These are phyloP conservation scores for Cymbopogon flexuosus DNA, from an alignment of 202 grass and related monocot genomes.

Conservation along the genomic window DNA sequence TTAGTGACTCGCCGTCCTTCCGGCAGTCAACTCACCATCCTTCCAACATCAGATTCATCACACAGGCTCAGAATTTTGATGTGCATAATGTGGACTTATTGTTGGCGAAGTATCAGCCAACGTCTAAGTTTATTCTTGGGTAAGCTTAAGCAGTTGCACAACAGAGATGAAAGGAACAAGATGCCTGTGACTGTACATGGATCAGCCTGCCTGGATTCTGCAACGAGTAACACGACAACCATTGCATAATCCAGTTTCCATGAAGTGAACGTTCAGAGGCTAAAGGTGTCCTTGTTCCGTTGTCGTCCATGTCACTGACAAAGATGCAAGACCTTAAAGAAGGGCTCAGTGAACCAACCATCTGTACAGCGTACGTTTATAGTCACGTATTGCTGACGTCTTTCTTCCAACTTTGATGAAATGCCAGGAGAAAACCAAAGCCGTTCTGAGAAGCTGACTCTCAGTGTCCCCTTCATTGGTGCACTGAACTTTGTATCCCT, in stretches of 20 bases:
- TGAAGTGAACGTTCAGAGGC: background rate
- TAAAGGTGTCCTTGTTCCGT: background rate
- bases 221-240: background rate
- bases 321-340: background rate
- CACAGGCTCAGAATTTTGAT: background rate
- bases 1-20: background rate
- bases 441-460: no score
- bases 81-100: background rate
- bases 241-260: background rate
- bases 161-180: background rate
- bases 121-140: background rate
- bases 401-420: background rate
- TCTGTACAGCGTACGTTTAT: background rate
- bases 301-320: background rate
- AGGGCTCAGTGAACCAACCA: background rate
- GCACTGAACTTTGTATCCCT: no score
- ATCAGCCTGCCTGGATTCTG: background rate
- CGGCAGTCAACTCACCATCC: background rate
- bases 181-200: no score
- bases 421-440: background rate
- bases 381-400: background rate
- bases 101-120: background rate
- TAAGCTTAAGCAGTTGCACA: background rate
- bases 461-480: no score
- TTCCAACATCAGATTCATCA: background rate